Percentiles rank a stretch among this genome's conserved stretches.
These are phyloP conservation scores for Discostella stelligeroides DNA, from an alignment of 108 stramenopile species.

Conservation along the genomic window DNA sequence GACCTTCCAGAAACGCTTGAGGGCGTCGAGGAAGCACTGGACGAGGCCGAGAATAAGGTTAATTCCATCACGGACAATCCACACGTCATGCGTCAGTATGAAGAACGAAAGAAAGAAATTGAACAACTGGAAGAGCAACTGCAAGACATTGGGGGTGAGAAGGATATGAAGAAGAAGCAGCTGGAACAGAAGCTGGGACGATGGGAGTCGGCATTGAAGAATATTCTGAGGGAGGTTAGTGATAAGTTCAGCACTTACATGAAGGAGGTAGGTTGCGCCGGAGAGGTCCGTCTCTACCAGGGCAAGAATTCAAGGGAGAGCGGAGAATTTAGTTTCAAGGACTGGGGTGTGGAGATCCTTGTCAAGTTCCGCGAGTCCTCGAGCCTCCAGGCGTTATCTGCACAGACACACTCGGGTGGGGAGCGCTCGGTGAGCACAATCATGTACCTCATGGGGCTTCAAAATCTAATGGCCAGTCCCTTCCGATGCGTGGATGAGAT, in stretches of 20 bases:
- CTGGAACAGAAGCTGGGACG: conserved; percentile 50
- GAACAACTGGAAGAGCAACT: conserved; percentile 56
- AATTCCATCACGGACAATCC: conserved; percentile 65
- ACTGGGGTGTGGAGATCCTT: conserved; percentile 90
- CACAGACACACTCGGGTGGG: conserved; percentile 93
- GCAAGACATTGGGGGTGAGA: conserved; percentile 47
- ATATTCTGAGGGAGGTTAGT: conserved; percentile 59
- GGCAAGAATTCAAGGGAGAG: conserved; percentile 26
- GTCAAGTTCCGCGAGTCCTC: conserved; percentile 87
- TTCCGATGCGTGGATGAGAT: conserved; percentile 99
- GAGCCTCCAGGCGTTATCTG: conserved; percentile 74
- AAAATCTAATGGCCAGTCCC: conserved; percentile 89
- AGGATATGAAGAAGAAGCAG: conserved; percentile 49
- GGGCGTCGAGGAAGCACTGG: conserved; percentile 59
- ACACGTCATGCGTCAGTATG: conserved; percentile 65
- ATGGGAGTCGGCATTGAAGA: conserved; percentile 63
- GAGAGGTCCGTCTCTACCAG: conserved; percentile 70
- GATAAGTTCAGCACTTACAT: conserved; percentile 75
- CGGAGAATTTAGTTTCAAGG: conserved; percentile 55
- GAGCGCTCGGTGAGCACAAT: conserved; percentile 95
- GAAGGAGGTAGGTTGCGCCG: conserved; percentile 84
- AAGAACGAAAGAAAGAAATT: conserved; percentile 62
- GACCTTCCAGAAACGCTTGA: conserved; percentile 27
- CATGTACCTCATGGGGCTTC: conserved; percentile 98
- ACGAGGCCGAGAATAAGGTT: conserved; percentile 65